A percentile compares a stretch with the other conserved stretches of the same genome.
These are phyloP conservation scores for Silene latifolia DNA, from an alignment of 148 eudicot genomes.

Conservation along the genomic window DNA sequence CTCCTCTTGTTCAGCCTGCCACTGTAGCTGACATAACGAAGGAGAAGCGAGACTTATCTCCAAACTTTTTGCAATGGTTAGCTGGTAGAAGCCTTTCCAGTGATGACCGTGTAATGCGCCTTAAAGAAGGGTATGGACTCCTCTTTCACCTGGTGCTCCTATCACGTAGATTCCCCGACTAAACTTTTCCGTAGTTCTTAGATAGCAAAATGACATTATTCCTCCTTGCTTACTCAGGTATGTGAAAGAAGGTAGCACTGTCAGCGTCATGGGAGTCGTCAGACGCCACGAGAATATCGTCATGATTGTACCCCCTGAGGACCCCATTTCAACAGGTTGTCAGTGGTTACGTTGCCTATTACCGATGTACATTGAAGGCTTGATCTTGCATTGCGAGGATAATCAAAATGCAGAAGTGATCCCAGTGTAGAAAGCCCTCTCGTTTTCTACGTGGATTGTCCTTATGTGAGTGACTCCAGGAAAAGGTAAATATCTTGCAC, in stretches of 20 bases:
- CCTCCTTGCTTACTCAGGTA: conserved; percentile 35
- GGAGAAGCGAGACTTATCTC: conserved; percentile 43
- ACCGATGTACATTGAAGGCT: conserved; percentile 73
- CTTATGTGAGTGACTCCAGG: not conserved
- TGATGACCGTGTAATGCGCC: conserved; percentile 80
- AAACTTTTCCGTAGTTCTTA: no score
- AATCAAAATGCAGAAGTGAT: conserved; percentile 72
- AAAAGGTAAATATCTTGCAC: not conserved
- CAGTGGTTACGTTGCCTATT: conserved; percentile 76
- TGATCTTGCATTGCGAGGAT: conserved; percentile 71
- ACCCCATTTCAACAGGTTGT: conserved; percentile 81
- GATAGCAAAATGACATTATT: not conserved
- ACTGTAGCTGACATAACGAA: conserved; percentile 41
- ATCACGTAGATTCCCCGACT: not conserved
- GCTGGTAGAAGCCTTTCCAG: conserved; percentile 68
- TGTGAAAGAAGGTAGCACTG: conserved; percentile 97
- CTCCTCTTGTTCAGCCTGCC: conserved; percentile 80
- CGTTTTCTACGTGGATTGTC: not conserved
- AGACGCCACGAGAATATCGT: conserved; percentile 85
- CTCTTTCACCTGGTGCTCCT: not conserved
- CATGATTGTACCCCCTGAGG: conserved; percentile 89
- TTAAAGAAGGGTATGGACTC: conserved; percentile 75
- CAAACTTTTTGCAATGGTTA: conserved; percentile 79
- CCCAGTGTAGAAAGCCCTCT: conserved; percentile 50
- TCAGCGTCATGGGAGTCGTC: conserved; percentile 89